Conservation (phyloP, 1,139 yeast genomes). For the Candida anutae region DNA sequence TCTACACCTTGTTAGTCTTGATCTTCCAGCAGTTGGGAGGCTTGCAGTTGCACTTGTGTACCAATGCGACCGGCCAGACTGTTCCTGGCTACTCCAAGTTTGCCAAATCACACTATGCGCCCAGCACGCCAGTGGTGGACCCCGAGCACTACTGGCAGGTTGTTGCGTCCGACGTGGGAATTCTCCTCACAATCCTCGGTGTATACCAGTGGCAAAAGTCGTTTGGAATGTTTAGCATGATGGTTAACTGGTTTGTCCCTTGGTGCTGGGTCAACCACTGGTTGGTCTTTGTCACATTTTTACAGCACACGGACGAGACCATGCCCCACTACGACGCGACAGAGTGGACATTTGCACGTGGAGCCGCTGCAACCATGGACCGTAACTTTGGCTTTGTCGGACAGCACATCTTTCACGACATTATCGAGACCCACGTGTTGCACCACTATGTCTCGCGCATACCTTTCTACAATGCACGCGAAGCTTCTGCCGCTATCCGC, state of each 20-base stretch:
- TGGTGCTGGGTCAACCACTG: slow-evolving; percentile 55
- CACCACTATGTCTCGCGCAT: slow-evolving; percentile 58
- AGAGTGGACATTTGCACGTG: slow-evolving; percentile 60
- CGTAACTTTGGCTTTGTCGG: slow-evolving; percentile 57
- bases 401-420: slow-evolving; percentile 52
- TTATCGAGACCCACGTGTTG: slow-evolving; percentile 56
- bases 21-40: slow-evolving; percentile 51
- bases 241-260: slow-evolving; percentile 49
- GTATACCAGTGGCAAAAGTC: slow-evolving; percentile 42
- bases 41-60: slow-evolving; percentile 38
- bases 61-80: slow-evolving; percentile 50
- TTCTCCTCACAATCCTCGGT: slow-evolving; percentile 29
- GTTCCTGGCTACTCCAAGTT: slow-evolving; percentile 25
- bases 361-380: slow-evolving; percentile 61
- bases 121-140: slow-evolving; percentile 47
- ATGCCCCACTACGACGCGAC: slow-evolving; percentile 52
- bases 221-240: slow-evolving; percentile 40
- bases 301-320: slow-evolving; percentile 52
- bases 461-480: slow-evolving; percentile 57
- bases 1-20: slow-evolving; percentile 35
- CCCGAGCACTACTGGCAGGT: slow-evolving; percentile 49
- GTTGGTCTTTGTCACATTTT: slow-evolving; percentile 54
- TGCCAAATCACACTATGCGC: slow-evolving; percentile 43
- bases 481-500: slow-evolving; percentile 50
- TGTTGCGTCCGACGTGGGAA: slow-evolving; percentile 47